These are phyloP conservation scores for Candida peoriensis DNA, from an alignment of 805 yeast genomes.

Conservation along the genomic window DNA sequence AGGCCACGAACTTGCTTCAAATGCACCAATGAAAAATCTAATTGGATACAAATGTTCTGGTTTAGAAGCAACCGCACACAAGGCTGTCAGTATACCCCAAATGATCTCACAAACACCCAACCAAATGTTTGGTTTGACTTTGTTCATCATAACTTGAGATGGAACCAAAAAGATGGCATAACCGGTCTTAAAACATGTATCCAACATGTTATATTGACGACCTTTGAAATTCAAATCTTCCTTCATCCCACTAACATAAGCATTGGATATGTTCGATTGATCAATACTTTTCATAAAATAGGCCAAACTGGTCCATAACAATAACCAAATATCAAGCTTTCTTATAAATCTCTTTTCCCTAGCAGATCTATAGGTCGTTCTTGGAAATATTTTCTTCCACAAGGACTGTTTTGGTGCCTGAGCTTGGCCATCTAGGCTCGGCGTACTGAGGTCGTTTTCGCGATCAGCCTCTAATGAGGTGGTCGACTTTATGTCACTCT, in stretches of 20 bases:
- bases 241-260: constrained; percentile 47
- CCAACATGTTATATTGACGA: constrained; percentile 28
- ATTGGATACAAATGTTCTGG: constrained; percentile 42
- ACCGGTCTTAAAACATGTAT: constrained; percentile 59
- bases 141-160: constrained; percentile 54
- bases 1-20: constrained; percentile 58
- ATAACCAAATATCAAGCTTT: constrained; percentile 11
- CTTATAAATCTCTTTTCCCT: constrained; percentile 8
- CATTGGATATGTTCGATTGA: constrained; percentile 47
- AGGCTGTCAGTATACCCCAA: constrained; percentile 66
- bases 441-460: too few relatives aligned
- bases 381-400: constrained; percentile 4
- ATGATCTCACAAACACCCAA: constrained; percentile 52
- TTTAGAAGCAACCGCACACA: constrained; percentile 36
- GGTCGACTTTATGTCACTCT: too few relatives aligned
- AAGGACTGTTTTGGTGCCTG: constrained; percentile 1
- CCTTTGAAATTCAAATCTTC: constrained; percentile 30
- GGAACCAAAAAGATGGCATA: constrained; percentile 61
- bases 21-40: constrained; percentile 61
- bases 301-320: constrained; percentile 7
- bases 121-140: constrained; percentile 45
- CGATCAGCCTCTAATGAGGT: too few relatives aligned
- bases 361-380: constrained; percentile 3
- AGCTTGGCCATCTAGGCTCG: too few relatives aligned
- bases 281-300: constrained; percentile 40